A percentile compares a stretch with the other conserved stretches of the same genome.
Conservation (phyloP, 116 monocot species). For the Iris pallida region DNA sequence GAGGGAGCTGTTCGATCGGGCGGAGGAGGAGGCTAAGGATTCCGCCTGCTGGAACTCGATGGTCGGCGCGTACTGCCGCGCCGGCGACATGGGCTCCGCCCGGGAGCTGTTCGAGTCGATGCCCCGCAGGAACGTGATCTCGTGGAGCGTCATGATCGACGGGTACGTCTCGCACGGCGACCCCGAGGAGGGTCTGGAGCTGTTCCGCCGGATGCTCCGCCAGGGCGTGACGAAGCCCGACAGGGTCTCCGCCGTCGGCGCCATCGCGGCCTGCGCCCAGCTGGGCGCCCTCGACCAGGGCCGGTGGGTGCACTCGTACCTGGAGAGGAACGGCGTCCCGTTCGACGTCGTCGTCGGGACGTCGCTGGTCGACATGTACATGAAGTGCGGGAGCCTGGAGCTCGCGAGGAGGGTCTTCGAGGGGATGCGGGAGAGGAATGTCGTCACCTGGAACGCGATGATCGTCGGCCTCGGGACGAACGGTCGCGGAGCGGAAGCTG, state of each 20-base stretch:
- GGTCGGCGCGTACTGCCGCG: conserved; percentile 30
- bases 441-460: conserved; percentile 42
- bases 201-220: conserved; percentile 32
- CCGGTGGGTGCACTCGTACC: conserved; percentile 43
- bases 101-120: conserved; percentile 42
- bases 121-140: conserved; percentile 37
- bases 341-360: conserved; percentile 38
- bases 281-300: conserved; percentile 53
- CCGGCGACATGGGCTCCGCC: conserved; percentile 26
- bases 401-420: conserved; percentile 34
- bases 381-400: conserved; percentile 46
- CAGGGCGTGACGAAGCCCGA: conserved; percentile 27
- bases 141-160: conserved; percentile 49
- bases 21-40: conserved; percentile 21
- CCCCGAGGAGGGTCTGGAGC: conserved; percentile 31
- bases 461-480: conserved; percentile 44
- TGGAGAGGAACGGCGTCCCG: conserved; percentile 29
- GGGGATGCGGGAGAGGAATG: conserved; percentile 14
- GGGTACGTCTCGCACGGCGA: conserved; percentile 30
- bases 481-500: conserved; percentile 19
- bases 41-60: conserved; percentile 55
- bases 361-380: conserved; percentile 57
- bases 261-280: conserved; percentile 39
- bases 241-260: conserved; percentile 23
- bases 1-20: conserved; percentile 33